Evolutionary conservation across 2,329 filamentous ascomycete genomes (phyloP).

Genomic region (Fusarium papillatum): DNA sequence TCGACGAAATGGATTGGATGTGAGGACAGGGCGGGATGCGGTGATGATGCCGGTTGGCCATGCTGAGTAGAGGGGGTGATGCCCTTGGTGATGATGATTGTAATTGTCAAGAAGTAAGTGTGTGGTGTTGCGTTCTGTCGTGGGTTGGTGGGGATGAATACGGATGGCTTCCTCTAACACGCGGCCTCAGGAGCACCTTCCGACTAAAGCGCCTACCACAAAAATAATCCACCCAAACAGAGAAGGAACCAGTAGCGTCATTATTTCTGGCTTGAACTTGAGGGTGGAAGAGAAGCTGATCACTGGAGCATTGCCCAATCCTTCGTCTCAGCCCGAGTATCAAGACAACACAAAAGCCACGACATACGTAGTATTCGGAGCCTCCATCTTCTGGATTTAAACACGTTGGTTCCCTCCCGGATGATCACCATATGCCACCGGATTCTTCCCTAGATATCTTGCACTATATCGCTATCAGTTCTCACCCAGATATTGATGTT

Average conservation of each 20-base stretch:
- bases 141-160: neutral
- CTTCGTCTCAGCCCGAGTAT: slow-evolving; percentile 11
- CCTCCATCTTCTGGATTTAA: neutral
- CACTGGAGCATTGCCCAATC: slow-evolving; percentile 3
- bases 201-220: slow-evolving; percentile 1
- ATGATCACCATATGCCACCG: neutral
- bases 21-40: neutral
- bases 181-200: neutral
- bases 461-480: neutral
- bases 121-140: neutral
- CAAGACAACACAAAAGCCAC: slow-evolving; percentile 11
- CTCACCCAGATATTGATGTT: neutral
- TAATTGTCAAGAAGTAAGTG: slow-evolving; percentile 15
- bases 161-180: neutral
- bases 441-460: neutral
- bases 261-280: neutral
- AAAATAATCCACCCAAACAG: slow-evolving; percentile 3
- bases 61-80: slow-evolving; percentile 9
- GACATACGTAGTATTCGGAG: neutral
- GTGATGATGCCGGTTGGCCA: slow-evolving; percentile 8
- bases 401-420: neutral
- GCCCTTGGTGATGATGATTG: slow-evolving; percentile 3
- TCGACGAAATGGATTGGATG: slow-evolving; percentile 10
- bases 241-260: neutral
- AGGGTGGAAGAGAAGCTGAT: neutral